Evolutionary conservation across 129 eudicot genomes (phyloP), one percentile per base, ranked within the genome.

Genomic region (Smallanthus sonchifolius): DNA sequence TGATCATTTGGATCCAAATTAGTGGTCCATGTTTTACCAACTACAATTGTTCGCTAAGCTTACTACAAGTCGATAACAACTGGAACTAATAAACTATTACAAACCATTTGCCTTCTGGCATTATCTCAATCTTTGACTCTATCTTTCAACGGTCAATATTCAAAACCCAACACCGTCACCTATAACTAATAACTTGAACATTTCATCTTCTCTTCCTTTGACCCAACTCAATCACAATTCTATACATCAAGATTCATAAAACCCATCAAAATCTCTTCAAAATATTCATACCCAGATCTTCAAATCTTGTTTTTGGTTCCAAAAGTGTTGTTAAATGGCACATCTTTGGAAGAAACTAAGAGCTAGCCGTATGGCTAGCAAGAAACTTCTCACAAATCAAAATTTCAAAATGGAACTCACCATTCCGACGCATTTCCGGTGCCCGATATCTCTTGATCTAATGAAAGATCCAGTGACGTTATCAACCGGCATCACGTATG

Each of bases 401-500:
- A 72, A 67, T 72, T 51, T 56, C 15, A 56, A 73, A 6, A 30
- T 70, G 60, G 97, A 94, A 75, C 88, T 91, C 49, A 74, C 67
- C 0, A 88, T 88, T 75, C 97, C 99, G 7, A 67, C 80, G 7
- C 94, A 91, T 75, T 95, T 91, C 54, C 87, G 80, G n/a, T 95
- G 99, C 65, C 99, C 99, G 13, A 84, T 95, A 34, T 91, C 99
- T 3, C 87, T 95, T 3, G 97, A 95, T 44, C 51, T 91, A 65
- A 95, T 95, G 96, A 91, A 91, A 68, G 99, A 95, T 84, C 99
- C 99, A 9, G 99, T 95, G 66, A 86, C 96, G 32, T 64, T 95
- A 8, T 80, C 97, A 2, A 86, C 99, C 1, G 99, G 99, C 8
- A 95, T 95, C 28, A 91, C 99, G 2, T 95, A 95, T 52, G 97